phyloP scores from a whole-genome alignment of 2,329 filamentous ascomycete genomes.

The Epichloe gansuensis region DNA sequence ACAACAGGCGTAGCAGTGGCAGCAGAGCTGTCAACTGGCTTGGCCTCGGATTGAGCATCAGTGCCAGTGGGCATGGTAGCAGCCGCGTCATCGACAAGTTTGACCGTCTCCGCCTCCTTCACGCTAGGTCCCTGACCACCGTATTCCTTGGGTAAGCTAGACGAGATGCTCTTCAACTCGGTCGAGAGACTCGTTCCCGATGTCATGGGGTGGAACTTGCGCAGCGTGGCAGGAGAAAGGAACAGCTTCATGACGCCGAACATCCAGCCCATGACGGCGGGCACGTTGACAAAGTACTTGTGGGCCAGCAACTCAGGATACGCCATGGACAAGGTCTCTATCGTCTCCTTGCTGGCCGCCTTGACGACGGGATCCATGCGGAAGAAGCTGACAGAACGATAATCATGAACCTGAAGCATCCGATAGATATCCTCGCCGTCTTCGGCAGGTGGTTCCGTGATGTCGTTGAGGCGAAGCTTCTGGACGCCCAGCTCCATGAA shows the following conservation, averaged over 20 bases:
- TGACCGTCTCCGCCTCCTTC: constrained; percentile 23
- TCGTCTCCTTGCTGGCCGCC: constrained; percentile 65
- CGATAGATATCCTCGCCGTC: constrained; percentile 73
- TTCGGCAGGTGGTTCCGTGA: constrained; percentile 58
- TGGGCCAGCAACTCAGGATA: constrained; percentile 76
- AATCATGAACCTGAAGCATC: constrained; percentile 89
- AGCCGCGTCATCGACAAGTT: constrained; percentile 12
- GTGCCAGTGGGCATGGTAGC: constrained; percentile 4
- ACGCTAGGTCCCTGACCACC: constrained; percentile 53
- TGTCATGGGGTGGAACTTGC: constrained; percentile 67
- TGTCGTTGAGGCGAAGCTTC: constrained; percentile 56
- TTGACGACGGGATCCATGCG: constrained; percentile 67
- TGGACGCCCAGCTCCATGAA: constrained; percentile 79
- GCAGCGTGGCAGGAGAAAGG: constrained; percentile 57
- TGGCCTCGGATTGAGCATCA: constrained; percentile 1
- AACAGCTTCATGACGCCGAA: constrained; percentile 65
- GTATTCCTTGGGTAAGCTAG: constrained; percentile 60
- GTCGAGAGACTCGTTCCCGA: constrained; percentile 57
- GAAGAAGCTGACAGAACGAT: constrained; percentile 76
- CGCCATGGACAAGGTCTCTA: constrained; percentile 64
- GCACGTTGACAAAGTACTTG: constrained; percentile 96
- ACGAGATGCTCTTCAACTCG: constrained; percentile 45
- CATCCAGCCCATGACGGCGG: constrained; percentile 80
- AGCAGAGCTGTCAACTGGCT: not conserved
- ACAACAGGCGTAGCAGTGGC: not conserved